Conservation (phyloP, 1,284 basidiomycete species). For the Ganoderma boninense region DNA sequence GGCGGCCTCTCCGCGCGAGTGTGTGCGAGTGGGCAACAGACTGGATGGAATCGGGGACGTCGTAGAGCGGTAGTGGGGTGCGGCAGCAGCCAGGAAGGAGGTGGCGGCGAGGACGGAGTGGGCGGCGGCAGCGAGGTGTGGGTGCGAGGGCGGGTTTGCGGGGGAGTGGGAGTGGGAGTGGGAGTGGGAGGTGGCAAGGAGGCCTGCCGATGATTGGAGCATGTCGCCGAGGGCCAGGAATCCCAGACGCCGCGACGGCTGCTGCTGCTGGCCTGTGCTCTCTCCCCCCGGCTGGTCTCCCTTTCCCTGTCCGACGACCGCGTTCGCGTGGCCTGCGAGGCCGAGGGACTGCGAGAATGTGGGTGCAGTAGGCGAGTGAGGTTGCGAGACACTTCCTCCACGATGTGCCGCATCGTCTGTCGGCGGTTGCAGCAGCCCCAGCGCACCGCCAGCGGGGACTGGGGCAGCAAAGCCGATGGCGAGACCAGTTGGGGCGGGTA, state of each 20-base stretch:
- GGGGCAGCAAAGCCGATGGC: constrained; percentile 1
- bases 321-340: background rate
- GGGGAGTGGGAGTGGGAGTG: constrained; percentile 23
- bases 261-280: background rate
- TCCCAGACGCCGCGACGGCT: constrained; percentile 27
- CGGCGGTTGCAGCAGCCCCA: constrained; percentile 24
- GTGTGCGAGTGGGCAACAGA: constrained; percentile 38
- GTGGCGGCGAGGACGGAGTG: constrained; percentile 39
- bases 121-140: constrained; percentile 33
- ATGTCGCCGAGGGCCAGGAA: constrained; percentile 46
- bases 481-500: constrained; percentile 13
- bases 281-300: background rate
- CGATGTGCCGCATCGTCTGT: background rate
- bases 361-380: background rate
- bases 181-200: constrained; percentile 25
- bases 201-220: constrained; percentile 37
- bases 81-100: constrained; percentile 9
- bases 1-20: constrained; percentile 41
- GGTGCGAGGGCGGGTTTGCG: constrained; percentile 22
- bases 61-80: constrained; percentile 30
- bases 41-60: constrained; percentile 33
- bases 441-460: background rate
- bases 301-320: background rate
- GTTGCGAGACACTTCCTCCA: background rate
- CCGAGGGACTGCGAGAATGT: background rate